Evolutionary conservation across 139 green algal genomes (phyloP), one percentile per base, ranked within the genome.

Genomic region (Coccomyxa sp.): DNA sequence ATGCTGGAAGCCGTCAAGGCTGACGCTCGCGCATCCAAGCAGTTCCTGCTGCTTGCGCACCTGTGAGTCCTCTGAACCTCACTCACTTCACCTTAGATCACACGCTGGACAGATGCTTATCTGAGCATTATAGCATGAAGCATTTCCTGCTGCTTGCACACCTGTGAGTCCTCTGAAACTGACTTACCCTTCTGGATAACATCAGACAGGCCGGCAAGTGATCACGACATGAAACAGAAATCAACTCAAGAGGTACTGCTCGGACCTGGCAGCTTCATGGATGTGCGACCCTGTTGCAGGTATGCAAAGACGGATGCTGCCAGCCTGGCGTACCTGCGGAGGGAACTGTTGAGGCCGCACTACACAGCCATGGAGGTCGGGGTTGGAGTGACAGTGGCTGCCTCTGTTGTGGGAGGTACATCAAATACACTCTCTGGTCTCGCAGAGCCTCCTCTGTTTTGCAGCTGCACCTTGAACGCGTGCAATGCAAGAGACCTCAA

Each of bases 71-170:
- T 31, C 33, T 71, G 12, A 36, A 31, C 1, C 69, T 34, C 12
- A 50, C 12, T 16, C 35, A 50, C 34, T 34, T 74, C 18, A 27
- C 18, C 33, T 71, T 10, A 16, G 18, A 36, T 33, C 8, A 10
- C 8, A 10, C 58, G n/a, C 27, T 72, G 64, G 64, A 34, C 34
- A 40, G 2, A 29, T 74, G 35, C 34, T 27, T 54, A 6, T 12
- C n/a, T 74, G 33, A 74, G 12, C 34, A 16, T 74, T 40, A 34
- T 27, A 41, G 9, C 4, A 40, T 44, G 35, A 90, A 90, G 33
- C 90, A 95, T 84, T 90, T 96, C 70, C 88, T 96, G 81, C 74
- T 97, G 50, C 86, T 96, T 44, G 77, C 84, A 0, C 86, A 89
- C 80, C 82, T 88, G 39, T 88, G 83, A 37, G 69, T 27, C 14